Evolutionary conservation across 768 basidiomycete species (phyloP), one percentile per base, ranked within the genome.

Genomic region (Tulasnella sp.): DNA sequence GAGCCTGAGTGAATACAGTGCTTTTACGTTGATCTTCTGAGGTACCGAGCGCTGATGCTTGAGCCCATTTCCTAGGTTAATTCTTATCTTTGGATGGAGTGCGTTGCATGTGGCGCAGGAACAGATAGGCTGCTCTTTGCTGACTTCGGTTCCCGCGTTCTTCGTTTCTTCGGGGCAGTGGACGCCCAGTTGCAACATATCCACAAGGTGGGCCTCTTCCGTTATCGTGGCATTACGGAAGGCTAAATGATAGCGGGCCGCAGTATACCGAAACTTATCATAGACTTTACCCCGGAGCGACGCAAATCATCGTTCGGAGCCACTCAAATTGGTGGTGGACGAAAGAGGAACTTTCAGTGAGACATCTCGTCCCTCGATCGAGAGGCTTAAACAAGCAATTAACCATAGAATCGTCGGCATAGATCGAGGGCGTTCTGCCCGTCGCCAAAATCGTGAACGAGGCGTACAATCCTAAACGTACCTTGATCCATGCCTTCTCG

Each of bases 401-500:
- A 22, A 77, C 50, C 50, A 22, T 77, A 34, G 11, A 14, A 44
- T 76, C 14, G 31, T 28, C 5, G 24, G 46, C 79, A 58, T 58
- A 79, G 31, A 48, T 37, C 5, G 44, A 40, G 31, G 28, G 64
- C 34, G n/a, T 80, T 37, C 50, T 41, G 22, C 80, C 80, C 16
- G 80, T 72, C n/a, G 78, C 72, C 24, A 77, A 48, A 34, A 12
- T 77, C 31, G 74, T 74, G 79, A 69, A 69, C 34, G 41, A 75
- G 31, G 18, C 37, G 46, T 74, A 54, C 24, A 72, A 80, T 28
- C 42, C 24, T 28, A 72, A 77, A 41, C 37, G 41, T 0, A 28
- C 82, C 1, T 72, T 83, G 12, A 79, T 83, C 3, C 83, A 83
- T 60, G 78, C 73, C n/a, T 82, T 83, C 37, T 81, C 80, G 16